A percentile compares a stretch with the other conserved stretches of the same genome.
Evolutionary conservation across 2,329 filamentous ascomycete species (phyloP).

Genomic region (Hymenoscyphus albidus): DNA sequence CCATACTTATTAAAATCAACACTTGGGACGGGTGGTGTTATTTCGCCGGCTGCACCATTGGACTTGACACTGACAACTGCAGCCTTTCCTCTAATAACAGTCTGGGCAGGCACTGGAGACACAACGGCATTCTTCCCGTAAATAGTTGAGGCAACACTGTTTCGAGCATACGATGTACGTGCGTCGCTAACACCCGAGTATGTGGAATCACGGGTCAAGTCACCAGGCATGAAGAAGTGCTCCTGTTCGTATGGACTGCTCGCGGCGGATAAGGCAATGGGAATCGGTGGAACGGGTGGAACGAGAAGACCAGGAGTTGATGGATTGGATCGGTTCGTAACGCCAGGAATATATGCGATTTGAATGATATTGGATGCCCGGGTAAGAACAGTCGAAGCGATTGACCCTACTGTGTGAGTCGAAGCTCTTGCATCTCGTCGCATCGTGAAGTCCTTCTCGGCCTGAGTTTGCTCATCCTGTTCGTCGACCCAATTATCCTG

Average conservation of each 20-base stretch:
- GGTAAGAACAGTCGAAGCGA: constrained; percentile 92
- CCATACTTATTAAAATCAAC: constrained; percentile 63
- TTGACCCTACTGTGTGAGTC: constrained; percentile 81
- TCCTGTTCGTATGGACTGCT: constrained; percentile 67
- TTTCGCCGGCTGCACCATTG: constrained; percentile 48
- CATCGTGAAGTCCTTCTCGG: constrained; percentile 51
- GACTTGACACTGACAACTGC: constrained; percentile 91
- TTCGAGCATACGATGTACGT: constrained; percentile 59
- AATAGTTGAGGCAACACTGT: constrained; percentile 85
- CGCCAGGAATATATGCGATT: constrained; percentile 97
- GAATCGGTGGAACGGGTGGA: constrained; percentile 91
- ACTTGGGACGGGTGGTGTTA: constrained; percentile 67
- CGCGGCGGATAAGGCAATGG: constrained; percentile 55
- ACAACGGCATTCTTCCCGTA: constrained; percentile 90
- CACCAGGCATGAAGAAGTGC: constrained; percentile 89
- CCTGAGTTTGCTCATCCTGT: constrained; percentile 47
- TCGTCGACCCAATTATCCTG: constrained; percentile 54
- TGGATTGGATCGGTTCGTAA: constrained; percentile 84
- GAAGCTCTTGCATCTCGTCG: constrained; percentile 65
- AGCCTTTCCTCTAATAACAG: constrained; percentile 81
- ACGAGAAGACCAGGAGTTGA: constrained; percentile 78
- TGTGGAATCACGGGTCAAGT: constrained; percentile 77
- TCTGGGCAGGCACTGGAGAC: constrained; percentile 73
- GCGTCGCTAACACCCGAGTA: constrained; percentile 69
- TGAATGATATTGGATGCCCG: constrained; percentile 98